Conservation (phyloP, 768 basidiomycete genomes). For the Boletus pseudopeckii region DNA sequence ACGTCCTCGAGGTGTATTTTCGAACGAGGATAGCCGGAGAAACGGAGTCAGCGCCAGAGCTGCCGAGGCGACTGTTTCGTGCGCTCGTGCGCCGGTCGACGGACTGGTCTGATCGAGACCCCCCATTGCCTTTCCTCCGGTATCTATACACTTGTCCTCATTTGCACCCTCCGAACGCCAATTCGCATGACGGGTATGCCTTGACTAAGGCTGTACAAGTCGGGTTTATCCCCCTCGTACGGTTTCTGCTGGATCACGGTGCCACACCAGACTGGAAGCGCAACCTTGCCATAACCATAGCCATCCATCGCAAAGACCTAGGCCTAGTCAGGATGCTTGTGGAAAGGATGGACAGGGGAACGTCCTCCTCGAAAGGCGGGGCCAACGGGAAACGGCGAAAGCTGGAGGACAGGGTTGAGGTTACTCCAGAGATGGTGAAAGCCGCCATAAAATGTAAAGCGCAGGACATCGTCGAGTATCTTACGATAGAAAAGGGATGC, state of each 20-base stretch:
- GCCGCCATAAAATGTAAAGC: constrained; percentile 63
- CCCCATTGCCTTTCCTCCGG: constrained; percentile 62
- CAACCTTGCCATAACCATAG: constrained; percentile 67
- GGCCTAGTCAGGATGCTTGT: constrained; percentile 72
- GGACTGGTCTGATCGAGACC: constrained; percentile 47
- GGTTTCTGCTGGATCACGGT: constrained; percentile 65
- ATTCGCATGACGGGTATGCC: constrained; percentile 79
- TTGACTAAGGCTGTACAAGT: constrained; percentile 75
- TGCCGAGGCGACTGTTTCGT: constrained; percentile 71
- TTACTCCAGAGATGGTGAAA: constrained; percentile 58
- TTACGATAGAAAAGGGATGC: constrained; percentile 66
- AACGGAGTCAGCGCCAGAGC: constrained; percentile 34
- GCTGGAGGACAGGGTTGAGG: constrained; percentile 56
- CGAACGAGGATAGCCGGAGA: constrained; percentile 4
- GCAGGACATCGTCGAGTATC: constrained; percentile 66
- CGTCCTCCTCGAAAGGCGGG: constrained; percentile 22
- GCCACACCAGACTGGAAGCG: constrained; percentile 66
- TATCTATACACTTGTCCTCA: constrained; percentile 47
- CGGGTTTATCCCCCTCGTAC: constrained; percentile 58
- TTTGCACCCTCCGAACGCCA: constrained; percentile 44
- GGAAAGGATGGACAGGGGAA: constrained; percentile 42
- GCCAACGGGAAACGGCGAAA: constrained; percentile 44
- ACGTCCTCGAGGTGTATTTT: constrained; percentile 48
- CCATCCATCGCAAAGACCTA: constrained; percentile 69
- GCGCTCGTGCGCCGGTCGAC: constrained; percentile 35